Evolutionary conservation across 495 filamentous ascomycete species (phyloP), one percentile per base, ranked within the genome.

Genomic region (Talaromyces thailandensis): DNA sequence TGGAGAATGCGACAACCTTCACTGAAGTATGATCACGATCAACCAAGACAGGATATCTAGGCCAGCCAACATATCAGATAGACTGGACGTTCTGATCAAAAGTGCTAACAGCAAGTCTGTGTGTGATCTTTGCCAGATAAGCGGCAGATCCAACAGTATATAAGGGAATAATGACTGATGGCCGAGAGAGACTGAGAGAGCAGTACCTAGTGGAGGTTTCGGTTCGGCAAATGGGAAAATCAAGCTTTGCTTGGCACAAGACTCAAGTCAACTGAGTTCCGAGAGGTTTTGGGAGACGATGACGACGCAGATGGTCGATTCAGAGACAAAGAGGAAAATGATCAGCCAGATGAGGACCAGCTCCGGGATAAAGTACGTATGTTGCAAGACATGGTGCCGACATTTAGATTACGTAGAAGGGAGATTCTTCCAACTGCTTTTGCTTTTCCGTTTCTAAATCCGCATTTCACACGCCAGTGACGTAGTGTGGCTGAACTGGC

Each of bases 161-260:
- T 12, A 37, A 14, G 14, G 12, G 32, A 29, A 29, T n/a, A n/a
- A 9, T 31, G 29, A 31, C 29, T 31, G 29, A 31, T 31, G 7
- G 29, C 1, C 29, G 29, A 9, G 29, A 9, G 29, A 31, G 7
- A 9, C 1, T 31, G 29, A 9, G 29, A n/a, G n/a, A n/a, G n/a
- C n/a, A n/a, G n/a, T n/a, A n/a, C n/a, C n/a, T n/a, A n/a, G n/a
- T n/a, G n/a, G n/a, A n/a, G n/a, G n/a, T n/a, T n/a, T n/a, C 29
- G 29, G 29, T 31, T 35, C 31, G 9, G 31, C 8, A 35, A 29
- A 29, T 6, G 6, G 6, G 28, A 29, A 40, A 16, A 40, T 11
- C 51, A 56, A 56, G 52, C 52, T 56, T 56, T 28, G 52, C 52
- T 56, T 56, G 52, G 52, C 52, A 28, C 25, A 31, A 56, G 16